A percentile compares a stretch with the other conserved stretches of the same genome.
Conservation (phyloP, 164 flowering plant genomes). For the Houttuynia cordata region DNA sequence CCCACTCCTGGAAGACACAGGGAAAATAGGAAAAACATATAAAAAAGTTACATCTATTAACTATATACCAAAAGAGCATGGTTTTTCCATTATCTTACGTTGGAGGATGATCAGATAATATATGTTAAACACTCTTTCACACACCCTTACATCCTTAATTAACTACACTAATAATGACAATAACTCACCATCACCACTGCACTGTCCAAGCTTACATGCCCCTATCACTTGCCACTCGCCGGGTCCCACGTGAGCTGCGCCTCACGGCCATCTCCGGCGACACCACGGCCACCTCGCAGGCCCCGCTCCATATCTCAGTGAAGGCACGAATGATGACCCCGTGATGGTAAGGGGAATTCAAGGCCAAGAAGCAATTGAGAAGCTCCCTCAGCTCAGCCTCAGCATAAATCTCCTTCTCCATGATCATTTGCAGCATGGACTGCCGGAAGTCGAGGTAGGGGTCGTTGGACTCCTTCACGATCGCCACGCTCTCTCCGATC, state of each 20-base stretch:
- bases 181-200: neutral
- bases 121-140: neutral
- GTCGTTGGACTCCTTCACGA: constrained; percentile 54
- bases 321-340: constrained; percentile 43
- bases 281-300: constrained; percentile 19
- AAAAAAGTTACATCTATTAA: no score
- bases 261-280: constrained; percentile 1
- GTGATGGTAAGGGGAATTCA: constrained; percentile 52
- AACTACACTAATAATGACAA: neutral
- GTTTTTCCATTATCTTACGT: neutral
- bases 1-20: no score
- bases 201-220: constrained; percentile 1
- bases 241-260: constrained; percentile 17
- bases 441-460: constrained; percentile 56
- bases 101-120: neutral
- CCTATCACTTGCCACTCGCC: constrained; percentile 6
- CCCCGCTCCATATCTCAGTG: constrained; percentile 47
- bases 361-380: constrained; percentile 43
- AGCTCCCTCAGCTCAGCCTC: constrained; percentile 46
- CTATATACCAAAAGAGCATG: neutral
- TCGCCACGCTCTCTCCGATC: constrained; percentile 42
- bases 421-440: constrained; percentile 69
- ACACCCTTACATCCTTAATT: neutral
- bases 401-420: constrained; percentile 47
- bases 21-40: no score